A percentile compares a stretch with the other conserved stretches of the same genome.
Evolutionary conservation across 768 basidiomycete genomes (phyloP).

Genomic region (Flagelloscypha sp.): DNA sequence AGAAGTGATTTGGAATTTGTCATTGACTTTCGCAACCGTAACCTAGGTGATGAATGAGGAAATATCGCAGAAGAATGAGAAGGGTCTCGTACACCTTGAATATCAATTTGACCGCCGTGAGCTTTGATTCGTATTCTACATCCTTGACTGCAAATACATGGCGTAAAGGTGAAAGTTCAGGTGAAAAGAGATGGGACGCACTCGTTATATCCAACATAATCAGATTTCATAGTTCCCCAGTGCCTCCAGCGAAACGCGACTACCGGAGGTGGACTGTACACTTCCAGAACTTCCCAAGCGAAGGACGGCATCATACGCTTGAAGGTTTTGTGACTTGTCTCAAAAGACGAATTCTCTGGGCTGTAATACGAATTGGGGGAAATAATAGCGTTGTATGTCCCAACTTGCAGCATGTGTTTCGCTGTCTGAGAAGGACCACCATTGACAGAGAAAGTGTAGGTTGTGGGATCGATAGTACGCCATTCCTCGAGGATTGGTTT

Average conservation of each 20-base stretch:
- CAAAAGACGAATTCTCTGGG: slow-evolving; percentile 11
- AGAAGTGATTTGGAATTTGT: slow-evolving; percentile 11
- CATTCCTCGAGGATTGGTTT: slow-evolving; percentile 11
- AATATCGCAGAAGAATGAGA: no score
- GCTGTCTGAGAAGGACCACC: slow-evolving; percentile 9
- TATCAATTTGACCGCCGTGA: slow-evolving; percentile 10
- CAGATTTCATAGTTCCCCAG: slow-evolving; percentile 12
- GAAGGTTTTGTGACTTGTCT: slow-evolving; percentile 12
- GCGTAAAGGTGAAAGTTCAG: background rate
- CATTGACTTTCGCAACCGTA: slow-evolving; percentile 13
- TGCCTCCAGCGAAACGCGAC: slow-evolving; percentile 13
- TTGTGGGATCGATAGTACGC: slow-evolving; percentile 11
- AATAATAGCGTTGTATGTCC: slow-evolving; percentile 12
- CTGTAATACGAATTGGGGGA: slow-evolving; percentile 13
- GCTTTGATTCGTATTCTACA: slow-evolving; percentile 9
- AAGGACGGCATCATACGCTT: slow-evolving; percentile 15
- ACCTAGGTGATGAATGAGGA: no score
- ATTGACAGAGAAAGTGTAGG: slow-evolving; percentile 12
- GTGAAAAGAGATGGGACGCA: background rate
- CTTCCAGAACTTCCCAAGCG: slow-evolving; percentile 15
- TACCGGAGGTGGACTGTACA: slow-evolving; percentile 13
- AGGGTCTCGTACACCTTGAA: no score
- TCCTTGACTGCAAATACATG: slow-evolving; percentile 7
- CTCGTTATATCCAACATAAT: slow-evolving; percentile 11
- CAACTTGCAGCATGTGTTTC: slow-evolving; percentile 11